Evolutionary conservation across 192 early-diverging fungal genomes (phyloP).

Genomic region (Endogone sp.): DNA sequence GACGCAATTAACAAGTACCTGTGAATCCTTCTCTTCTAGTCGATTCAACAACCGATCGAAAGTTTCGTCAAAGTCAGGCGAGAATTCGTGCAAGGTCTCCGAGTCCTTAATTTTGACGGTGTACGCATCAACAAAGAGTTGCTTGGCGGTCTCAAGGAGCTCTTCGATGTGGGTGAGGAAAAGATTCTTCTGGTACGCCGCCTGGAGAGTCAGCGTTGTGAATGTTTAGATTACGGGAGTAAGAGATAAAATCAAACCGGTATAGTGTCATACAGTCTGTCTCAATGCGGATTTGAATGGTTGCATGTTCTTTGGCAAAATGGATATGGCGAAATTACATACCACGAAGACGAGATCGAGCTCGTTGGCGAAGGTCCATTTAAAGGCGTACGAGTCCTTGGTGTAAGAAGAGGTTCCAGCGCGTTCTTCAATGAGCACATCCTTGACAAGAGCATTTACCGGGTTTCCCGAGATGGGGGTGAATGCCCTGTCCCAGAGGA

Average conservation of each 20-base stretch:
- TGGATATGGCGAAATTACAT: constrained; percentile 8
- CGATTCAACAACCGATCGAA: constrained; percentile 64
- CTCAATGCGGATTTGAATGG: too few species aligned
- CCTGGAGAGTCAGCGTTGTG: constrained; percentile 34
- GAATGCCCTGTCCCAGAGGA: constrained; percentile 80
- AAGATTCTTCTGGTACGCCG: constrained; percentile 84
- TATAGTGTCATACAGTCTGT: background rate
- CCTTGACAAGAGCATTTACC: constrained; percentile 68
- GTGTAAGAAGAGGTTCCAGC: constrained; percentile 50
- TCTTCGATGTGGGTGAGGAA: constrained; percentile 84
- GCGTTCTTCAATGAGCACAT: constrained; percentile 76
- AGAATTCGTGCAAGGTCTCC: constrained; percentile 25
- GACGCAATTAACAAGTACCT: too few species aligned
- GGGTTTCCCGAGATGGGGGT: constrained; percentile 53
- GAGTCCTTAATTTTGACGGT: constrained; percentile 28
- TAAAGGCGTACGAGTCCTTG: constrained; percentile 69
- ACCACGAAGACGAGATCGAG: constrained; percentile 77
- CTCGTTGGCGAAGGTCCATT: constrained; percentile 82
- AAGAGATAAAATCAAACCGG: background rate
- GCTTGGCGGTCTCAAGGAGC: constrained; percentile 64
- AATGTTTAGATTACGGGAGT: background rate
- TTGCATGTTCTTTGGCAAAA: too few species aligned
- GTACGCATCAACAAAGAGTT: constrained; percentile 63
- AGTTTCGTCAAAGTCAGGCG: constrained; percentile 55
- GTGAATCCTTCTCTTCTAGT: constrained; percentile 61